Percentiles rank a stretch among this genome's conserved stretches.
Conservation (phyloP, 2,329 filamentous ascomycete species). For the Venturia nashicola region DNA sequence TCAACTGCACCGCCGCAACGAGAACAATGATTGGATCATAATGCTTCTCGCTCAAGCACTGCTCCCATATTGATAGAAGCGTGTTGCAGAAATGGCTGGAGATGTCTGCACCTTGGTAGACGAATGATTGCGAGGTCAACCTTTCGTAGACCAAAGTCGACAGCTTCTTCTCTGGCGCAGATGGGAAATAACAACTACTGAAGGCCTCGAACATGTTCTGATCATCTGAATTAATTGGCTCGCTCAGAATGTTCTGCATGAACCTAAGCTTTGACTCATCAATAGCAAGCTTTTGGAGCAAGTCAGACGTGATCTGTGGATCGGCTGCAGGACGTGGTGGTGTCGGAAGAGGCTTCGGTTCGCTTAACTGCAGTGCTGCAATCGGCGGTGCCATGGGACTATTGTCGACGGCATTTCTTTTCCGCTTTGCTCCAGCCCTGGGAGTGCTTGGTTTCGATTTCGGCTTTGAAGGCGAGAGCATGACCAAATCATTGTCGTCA, state of each 20-base stretch:
- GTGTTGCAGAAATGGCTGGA: conserved; percentile 52
- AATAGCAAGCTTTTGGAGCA: conserved; percentile 1
- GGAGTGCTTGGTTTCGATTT: conserved; percentile 34
- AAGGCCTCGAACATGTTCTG: conserved; percentile 57
- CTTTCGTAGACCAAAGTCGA: conserved; percentile 56
- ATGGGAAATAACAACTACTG: conserved; percentile 52
- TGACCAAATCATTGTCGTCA: conserved; percentile 51
- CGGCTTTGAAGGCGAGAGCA: conserved; percentile 38
- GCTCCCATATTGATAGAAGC: conserved; percentile 55
- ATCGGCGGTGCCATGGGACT: conserved; percentile 47
- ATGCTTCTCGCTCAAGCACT: conserved; percentile 51
- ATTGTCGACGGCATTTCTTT: conserved; percentile 46
- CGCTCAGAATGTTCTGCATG: conserved; percentile 52
- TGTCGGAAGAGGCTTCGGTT: background rate
- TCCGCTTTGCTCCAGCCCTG: conserved; percentile 58
- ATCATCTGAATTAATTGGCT: conserved; percentile 40
- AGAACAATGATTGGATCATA: conserved; percentile 54
- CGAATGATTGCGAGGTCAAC: conserved; percentile 38
- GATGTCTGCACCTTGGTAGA: conserved; percentile 36
- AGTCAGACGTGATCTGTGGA: background rate
- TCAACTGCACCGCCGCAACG: conserved; percentile 50
- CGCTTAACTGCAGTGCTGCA: conserved; percentile 5
- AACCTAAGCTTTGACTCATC: conserved; percentile 18
- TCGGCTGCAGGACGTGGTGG: background rate
- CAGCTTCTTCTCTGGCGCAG: conserved; percentile 47